Percentiles rank a stretch among this genome's conserved stretches.
phyloP scores from a whole-genome alignment of 352 stramenopile species.

The Globisporangium lucens region DNA sequence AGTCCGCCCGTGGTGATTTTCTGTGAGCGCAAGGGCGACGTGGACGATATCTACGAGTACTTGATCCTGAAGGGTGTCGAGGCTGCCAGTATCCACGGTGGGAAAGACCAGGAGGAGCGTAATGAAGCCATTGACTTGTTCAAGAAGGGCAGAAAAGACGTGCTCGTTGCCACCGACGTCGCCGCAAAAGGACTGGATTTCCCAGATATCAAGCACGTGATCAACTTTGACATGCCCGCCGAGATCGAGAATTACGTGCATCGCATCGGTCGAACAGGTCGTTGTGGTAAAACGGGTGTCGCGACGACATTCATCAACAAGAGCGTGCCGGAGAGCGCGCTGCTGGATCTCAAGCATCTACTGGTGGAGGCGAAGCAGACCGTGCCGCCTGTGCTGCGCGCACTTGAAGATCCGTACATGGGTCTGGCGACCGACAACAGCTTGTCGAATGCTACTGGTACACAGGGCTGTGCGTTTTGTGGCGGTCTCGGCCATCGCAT shows the following conservation, averaged over 20 bases:
- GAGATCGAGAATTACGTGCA: slow-evolving; percentile 99
- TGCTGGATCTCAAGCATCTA: slow-evolving; percentile 98
- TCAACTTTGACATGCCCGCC: slow-evolving; percentile 99
- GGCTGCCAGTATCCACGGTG: slow-evolving; percentile 96
- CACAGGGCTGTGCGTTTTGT: slow-evolving; percentile 97
- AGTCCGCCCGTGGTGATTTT: slow-evolving; percentile 98
- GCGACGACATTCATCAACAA: slow-evolving; percentile 99
- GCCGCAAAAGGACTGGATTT: slow-evolving; percentile 99
- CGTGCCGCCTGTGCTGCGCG: slow-evolving; percentile 96
- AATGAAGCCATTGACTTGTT: slow-evolving; percentile 97
- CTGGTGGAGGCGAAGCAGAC: slow-evolving; percentile 98
- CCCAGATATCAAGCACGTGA: slow-evolving; percentile 99
- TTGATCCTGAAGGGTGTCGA: slow-evolving; percentile 97
- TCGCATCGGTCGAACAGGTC: slow-evolving; percentile 97
- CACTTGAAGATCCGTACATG: slow-evolving; percentile 96
- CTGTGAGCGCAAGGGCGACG: slow-evolving; percentile 95
- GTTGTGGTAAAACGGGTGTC: slow-evolving; percentile 97
- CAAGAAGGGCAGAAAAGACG: slow-evolving; percentile 94
- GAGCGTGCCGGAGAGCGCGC: slow-evolving; percentile 90
- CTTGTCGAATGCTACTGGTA: slow-evolving; percentile 69
- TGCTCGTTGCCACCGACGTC: slow-evolving; percentile 98
- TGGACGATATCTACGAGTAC: slow-evolving; percentile 99
- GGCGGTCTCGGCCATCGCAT: slow-evolving; percentile 98
- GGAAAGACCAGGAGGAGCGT: slow-evolving; percentile 97
- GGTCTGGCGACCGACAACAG: slow-evolving; percentile 61